These are phyloP conservation scores for Mortierella alpina DNA, from an alignment of 192 early-diverging fungal species.

Conservation along the genomic window DNA sequence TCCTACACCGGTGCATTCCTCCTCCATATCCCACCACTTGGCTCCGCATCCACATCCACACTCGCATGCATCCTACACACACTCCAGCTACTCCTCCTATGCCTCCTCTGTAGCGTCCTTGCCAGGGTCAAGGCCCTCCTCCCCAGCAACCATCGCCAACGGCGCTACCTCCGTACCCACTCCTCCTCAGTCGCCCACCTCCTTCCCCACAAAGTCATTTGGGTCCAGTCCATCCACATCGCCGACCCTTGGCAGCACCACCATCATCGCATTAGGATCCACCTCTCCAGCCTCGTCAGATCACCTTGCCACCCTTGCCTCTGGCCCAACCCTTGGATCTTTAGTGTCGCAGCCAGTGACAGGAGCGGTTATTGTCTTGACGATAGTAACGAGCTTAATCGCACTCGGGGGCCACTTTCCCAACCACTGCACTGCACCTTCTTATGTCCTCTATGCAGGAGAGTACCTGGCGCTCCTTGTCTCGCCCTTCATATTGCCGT, in stretches of 20 bases:
- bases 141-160: slow-evolving; percentile 17
- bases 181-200: slow-evolving; percentile 27
- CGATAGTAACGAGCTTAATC: slow-evolving; percentile 11
- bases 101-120: slow-evolving; percentile 22
- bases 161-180: slow-evolving; percentile 10
- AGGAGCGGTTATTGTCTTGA: slow-evolving; percentile 18
- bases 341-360: slow-evolving; percentile 23
- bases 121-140: slow-evolving; percentile 21
- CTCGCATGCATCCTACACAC: slow-evolving; percentile 8
- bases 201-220: slow-evolving; percentile 11
- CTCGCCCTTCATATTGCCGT: slow-evolving; percentile 35
- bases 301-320: not conserved
- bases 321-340: not conserved
- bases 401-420: slow-evolving; percentile 18
- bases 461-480: slow-evolving; percentile 12
- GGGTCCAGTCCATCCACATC: not conserved
- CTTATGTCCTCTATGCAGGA: slow-evolving; percentile 19
- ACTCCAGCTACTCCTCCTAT: slow-evolving; percentile 11
- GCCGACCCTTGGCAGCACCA: slow-evolving; percentile 1
- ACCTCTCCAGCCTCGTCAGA: not conserved
- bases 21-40: slow-evolving; percentile 8
- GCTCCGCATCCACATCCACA: slow-evolving; percentile 17
- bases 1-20: slow-evolving; percentile 14
- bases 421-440: slow-evolving; percentile 37
- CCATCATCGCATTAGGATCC: slow-evolving; percentile 15